A percentile compares a stretch with the other conserved stretches of the same genome.
phyloP scores from a whole-genome alignment of 768 basidiomycete genomes.

The Cystobasidium ongulense region DNA sequence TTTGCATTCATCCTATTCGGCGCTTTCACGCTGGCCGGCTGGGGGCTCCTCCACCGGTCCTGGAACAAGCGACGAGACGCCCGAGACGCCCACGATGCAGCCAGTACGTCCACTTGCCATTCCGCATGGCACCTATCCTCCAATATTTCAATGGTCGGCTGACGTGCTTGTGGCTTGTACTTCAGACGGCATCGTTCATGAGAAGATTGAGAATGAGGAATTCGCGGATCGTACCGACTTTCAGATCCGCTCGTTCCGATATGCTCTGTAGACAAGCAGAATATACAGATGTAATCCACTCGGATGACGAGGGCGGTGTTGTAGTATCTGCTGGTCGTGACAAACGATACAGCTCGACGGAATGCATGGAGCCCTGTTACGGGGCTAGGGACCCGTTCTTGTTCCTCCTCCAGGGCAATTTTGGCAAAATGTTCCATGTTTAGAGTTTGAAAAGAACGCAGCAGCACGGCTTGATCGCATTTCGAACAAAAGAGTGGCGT shows the following conservation, averaged over 20 bases:
- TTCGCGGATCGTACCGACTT: slow-evolving; percentile 34
- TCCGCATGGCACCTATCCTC: background rate
- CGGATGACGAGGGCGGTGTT: too few relatives aligned
- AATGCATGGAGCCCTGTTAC: too few relatives aligned
- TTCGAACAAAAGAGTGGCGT: too few relatives aligned
- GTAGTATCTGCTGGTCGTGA: too few relatives aligned
- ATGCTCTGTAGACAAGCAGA: background rate
- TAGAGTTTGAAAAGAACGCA: too few relatives aligned
- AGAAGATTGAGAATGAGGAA: slow-evolving; percentile 32
- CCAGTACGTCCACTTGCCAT: background rate
- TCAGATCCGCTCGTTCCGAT: slow-evolving; percentile 33
- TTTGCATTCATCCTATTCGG: slow-evolving; percentile 6
- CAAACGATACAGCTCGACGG: too few relatives aligned
- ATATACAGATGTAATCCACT: too few relatives aligned
- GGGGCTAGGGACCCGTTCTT: too few relatives aligned
- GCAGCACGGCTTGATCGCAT: too few relatives aligned
- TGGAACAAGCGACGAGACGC: slow-evolving; percentile 23
- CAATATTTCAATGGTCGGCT: background rate
- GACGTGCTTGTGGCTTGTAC: background rate
- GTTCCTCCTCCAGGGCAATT: too few relatives aligned
- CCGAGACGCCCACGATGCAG: slow-evolving; percentile 15
- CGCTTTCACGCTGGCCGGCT: background rate
- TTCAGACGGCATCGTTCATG: slow-evolving; percentile 31
- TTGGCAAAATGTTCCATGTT: too few relatives aligned
- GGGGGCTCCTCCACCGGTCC: slow-evolving; percentile 17